Percentiles rank a stretch among this genome's conserved stretches.
phyloP scores from a whole-genome alignment of 1,139 yeast species.

The Sugiyamaella japonica region DNA sequence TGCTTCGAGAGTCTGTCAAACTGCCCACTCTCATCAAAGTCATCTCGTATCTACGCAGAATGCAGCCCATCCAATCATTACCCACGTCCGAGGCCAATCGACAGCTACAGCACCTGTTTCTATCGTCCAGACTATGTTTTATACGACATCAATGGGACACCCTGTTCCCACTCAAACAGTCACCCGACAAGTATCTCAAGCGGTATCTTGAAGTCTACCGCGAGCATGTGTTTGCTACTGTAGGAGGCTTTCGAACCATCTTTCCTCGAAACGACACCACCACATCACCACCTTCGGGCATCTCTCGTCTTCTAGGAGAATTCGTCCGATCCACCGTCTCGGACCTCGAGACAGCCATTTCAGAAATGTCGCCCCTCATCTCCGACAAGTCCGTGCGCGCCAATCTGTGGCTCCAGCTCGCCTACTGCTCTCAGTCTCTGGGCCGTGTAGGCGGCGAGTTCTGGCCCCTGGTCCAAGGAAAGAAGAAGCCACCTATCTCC shows the following conservation, averaged over 20 bases:
- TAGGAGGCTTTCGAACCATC: slow-evolving; percentile 64
- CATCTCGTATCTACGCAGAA: slow-evolving; percentile 67
- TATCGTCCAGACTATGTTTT: slow-evolving; percentile 40
- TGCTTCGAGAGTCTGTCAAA: slow-evolving; percentile 73
- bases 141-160: slow-evolving; percentile 50
- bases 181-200: slow-evolving; percentile 67
- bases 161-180: slow-evolving; percentile 52
- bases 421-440: slow-evolving; percentile 74
- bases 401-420: slow-evolving; percentile 67
- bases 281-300: not conserved
- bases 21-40: slow-evolving; percentile 77
- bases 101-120: slow-evolving; percentile 36
- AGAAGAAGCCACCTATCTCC: slow-evolving; percentile 31
- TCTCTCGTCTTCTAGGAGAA: slow-evolving; percentile 40
- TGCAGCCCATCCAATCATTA: slow-evolving; percentile 36
- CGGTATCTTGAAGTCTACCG: slow-evolving; percentile 79
- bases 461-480: slow-evolving; percentile 42
- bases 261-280: slow-evolving; percentile 45
- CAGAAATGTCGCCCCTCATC: slow-evolving; percentile 43
- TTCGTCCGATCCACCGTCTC: slow-evolving; percentile 46
- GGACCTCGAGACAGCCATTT: slow-evolving; percentile 41
- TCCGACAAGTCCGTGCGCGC: slow-evolving; percentile 52
- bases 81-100: slow-evolving; percentile 17
- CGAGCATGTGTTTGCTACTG: slow-evolving; percentile 74
- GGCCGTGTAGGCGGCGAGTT: slow-evolving; percentile 71